Evolutionary conservation across 1,284 basidiomycete species (phyloP), one percentile per base, ranked within the genome.

Genomic region (Tilletiopsis washingtonensis): DNA sequence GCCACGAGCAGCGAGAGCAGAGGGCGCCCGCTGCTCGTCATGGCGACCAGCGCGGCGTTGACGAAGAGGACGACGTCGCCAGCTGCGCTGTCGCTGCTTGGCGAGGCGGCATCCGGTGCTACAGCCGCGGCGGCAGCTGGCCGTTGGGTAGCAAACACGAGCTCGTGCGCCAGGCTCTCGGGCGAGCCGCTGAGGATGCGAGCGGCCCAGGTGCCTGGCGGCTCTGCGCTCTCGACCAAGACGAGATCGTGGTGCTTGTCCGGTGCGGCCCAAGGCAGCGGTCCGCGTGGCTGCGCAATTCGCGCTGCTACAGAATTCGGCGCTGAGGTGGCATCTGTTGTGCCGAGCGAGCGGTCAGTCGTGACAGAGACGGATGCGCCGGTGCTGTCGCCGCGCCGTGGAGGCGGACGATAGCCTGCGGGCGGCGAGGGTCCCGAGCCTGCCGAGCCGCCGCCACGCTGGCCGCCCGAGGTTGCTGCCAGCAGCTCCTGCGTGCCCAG

Each of bases 101-200:
- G 32, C 32, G 1, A 1, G 17, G 32, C 32, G 17, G 32, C 17
- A 34, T 11, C 32, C 32, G 32, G 12, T 11, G 32, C 12, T 19
- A 5, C 21, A 11, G 15, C 17, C 9, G 37, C 17, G 14, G 40
- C n/a, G 11, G 5, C n/a, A 3, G 21, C 26, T 5, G 41, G 14
- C 9, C 56, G 24, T 39, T 73, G 70, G 4, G 67, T 67, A 1
- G 54, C 65, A 38, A 58, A 60, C 24, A 73, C 67, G 26, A 64
- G 54, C 47, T 73, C 70, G 53, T 73, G 60, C 12, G 64, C 69
- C 25, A 73, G 45, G 1, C 67, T 64, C 2, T 57, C 44, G 23
- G 56, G 19, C 12, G 54, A 59, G n/a, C 67, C 69, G 17, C 55
- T 43, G 7, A 54, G 48, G 25, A 73, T 59, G 17, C 65, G 61